Evolutionary conservation across 2,329 filamentous ascomycete genomes (phyloP), one percentile per base, ranked within the genome.

Genomic region (Lasiodiplodia citricola): DNA sequence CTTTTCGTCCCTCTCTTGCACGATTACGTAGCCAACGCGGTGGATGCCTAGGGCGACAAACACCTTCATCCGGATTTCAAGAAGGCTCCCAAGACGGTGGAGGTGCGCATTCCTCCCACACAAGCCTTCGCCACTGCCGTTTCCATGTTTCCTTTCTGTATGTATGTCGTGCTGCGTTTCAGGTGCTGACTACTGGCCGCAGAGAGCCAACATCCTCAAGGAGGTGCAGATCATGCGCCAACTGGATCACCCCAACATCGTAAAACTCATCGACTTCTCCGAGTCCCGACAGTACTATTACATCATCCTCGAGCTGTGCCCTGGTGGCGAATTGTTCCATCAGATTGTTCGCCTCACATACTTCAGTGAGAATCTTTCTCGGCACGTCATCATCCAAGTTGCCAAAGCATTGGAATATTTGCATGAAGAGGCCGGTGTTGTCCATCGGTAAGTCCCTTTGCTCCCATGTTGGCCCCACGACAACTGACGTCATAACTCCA

Each of bases 141-240:
- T 69, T 72, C 75, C 72, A 71, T 66, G 65, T 67, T 63, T 70
- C 63, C 66, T 68, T 62, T 69, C 68, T 44, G 62, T 72, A 56
- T 25, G 51, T 57, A 54, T 52, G 21, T 64, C 65, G 60, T 41
- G 37, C 28, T 50, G 37, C 28, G 28, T 50, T 72, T 74, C 73
- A 75, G 70, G 71, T 70, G 78, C 83, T 84, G 78, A 85, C 82
- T 76, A 80, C 74, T 76, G 74, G 74, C 71, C 31, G 21, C 80
- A 99, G 96, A 88, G 96, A 83, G 93, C 95, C 72, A 99, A 98
- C 77, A 98, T 99, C 73, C 84, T 99, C 70, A 99, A 99, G 83
- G 96, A 99, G 81, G 96, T 99, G 16, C 93, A 97, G 76, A 99
- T 99, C 74, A 99, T 99, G 95, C 93, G 94, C 72, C 92, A 96